Evolutionary conservation across 176 grass and related monocot genomes (phyloP), one percentile per base, ranked within the genome.

Genomic region (Phyllostachys edulis): DNA sequence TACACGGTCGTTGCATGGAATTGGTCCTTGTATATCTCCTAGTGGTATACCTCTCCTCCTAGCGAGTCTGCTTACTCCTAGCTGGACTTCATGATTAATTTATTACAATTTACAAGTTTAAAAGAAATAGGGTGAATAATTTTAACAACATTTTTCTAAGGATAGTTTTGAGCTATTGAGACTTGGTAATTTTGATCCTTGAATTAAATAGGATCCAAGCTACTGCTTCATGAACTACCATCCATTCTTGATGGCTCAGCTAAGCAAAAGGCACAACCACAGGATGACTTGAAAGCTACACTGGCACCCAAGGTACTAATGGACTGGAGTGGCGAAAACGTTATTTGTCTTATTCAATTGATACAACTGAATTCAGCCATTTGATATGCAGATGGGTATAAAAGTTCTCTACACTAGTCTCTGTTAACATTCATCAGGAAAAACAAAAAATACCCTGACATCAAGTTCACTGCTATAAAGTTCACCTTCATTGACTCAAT

Each of bases 241-340:
- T 90, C 70, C 36, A 83, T 98, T 91, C 79, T 94, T 83, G 91
- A 98, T 90, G 92, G 93, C 74, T 92, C 91, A 0, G 89, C 96
- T 83, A 91, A 89, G 88, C 76, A 88, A 67, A 95, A 85, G 75
- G 89, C 96, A 87, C 81, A 80, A 66, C 87, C 87, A 85, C 96
- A 98, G 44, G 92, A 93, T 92, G 92, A 95, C 69, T 92, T 91
- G 52, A 90, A 93, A 92, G 87, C 89, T 72, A 95, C 96, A 49
- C 24, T 92, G 72, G 96, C 93, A 73, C 89, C 91, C 44, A 98
- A 98, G 91, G 93, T 95, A 88, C 26, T 65, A 47, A 71, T 60
- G 49, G 10, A 57, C 39, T 40, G 9, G 5, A 51, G 14, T 24
- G 23, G 24, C 67, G 29, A 49, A 26, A 67, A 56, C 0, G 10